A percentile compares a stretch with the other conserved stretches of the same genome.
These are phyloP conservation scores for Dionaea muscipula DNA, from an alignment of 179 eudicot genomes.

Conservation along the genomic window DNA sequence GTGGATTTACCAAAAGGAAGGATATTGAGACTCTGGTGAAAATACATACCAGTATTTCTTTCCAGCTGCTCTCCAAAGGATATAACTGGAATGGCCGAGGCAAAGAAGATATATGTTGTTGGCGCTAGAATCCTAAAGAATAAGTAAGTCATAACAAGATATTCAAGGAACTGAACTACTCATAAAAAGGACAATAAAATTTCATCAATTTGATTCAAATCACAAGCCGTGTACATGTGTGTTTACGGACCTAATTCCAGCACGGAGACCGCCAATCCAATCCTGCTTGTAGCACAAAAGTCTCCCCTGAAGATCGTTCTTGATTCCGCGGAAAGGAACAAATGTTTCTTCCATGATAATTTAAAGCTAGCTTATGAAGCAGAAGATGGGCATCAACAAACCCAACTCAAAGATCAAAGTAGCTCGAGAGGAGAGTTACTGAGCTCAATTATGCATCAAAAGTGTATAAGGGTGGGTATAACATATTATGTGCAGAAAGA, in stretches of 20 bases:
- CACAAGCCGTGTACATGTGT: too few species aligned
- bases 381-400: slow-evolving; percentile 14
- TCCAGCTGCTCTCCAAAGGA: slow-evolving; percentile 98
- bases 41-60: slow-evolving; percentile 62
- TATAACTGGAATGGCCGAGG: slow-evolving; percentile 98
- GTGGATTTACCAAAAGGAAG: slow-evolving; percentile 5
- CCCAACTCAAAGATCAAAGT: slow-evolving; percentile 20
- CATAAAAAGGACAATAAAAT: not conserved
- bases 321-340: slow-evolving; percentile 89
- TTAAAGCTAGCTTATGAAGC: slow-evolving; percentile 8
- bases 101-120: slow-evolving; percentile 91
- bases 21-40: slow-evolving; percentile 2
- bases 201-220: too few species aligned
- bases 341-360: slow-evolving; percentile 83
- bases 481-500: slow-evolving; percentile 22
- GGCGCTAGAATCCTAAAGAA: slow-evolving; percentile 81
- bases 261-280: slow-evolving; percentile 82
- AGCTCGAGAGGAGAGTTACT: slow-evolving; percentile 52
- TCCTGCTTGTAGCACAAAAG: slow-evolving; percentile 90
- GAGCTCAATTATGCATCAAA: slow-evolving; percentile 26
- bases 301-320: slow-evolving; percentile 80
- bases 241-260: slow-evolving; percentile 76
- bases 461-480: not conserved
- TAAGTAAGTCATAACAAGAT: not conserved
- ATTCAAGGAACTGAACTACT: not conserved